phyloP scores from a whole-genome alignment of 176 grass and related monocot genomes.

The Oryza glumipatula region DNA sequence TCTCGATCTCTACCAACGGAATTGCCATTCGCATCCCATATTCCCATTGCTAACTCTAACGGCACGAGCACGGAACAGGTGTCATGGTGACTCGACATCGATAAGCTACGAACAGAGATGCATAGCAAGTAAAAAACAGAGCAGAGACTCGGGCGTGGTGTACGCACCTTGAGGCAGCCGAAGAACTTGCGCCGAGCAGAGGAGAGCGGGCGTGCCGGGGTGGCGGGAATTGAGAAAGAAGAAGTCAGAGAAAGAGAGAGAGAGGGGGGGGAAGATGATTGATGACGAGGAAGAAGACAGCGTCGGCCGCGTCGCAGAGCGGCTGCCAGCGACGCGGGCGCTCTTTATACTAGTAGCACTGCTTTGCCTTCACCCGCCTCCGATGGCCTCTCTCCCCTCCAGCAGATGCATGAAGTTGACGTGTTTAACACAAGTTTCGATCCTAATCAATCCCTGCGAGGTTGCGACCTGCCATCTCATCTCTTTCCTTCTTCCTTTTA shows the following conservation, averaged over 20 bases:
- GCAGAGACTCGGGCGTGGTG: not conserved
- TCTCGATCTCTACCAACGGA: constrained; percentile 2
- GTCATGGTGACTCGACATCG: not conserved
- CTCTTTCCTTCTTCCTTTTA: not conserved
- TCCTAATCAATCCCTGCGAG: constrained; percentile 24
- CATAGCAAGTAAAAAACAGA: not conserved
- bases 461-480: too few relatives aligned
- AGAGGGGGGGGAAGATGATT: too few relatives aligned
- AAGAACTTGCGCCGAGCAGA: not conserved
- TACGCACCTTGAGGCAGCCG: constrained; percentile 36
- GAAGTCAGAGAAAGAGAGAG: too few relatives aligned
- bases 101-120: not conserved
- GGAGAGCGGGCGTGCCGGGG: not conserved
- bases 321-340: constrained; percentile 29
- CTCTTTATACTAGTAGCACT: constrained; percentile 34
- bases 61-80: not conserved
- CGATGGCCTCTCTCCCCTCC: not conserved
- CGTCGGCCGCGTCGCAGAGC: constrained; percentile 29
- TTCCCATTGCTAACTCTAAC: not conserved
- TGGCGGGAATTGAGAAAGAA: constrained; percentile 22
- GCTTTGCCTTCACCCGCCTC: not conserved
- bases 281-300: not conserved
- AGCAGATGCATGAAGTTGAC: constrained; percentile 1
- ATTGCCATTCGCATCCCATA: not conserved
- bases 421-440: constrained; percentile 26